A percentile compares a stretch with the other conserved stretches of the same genome.
phyloP scores from a whole-genome alignment of 306 rosid species.

The Cotoneaster glaucophyllus region DNA sequence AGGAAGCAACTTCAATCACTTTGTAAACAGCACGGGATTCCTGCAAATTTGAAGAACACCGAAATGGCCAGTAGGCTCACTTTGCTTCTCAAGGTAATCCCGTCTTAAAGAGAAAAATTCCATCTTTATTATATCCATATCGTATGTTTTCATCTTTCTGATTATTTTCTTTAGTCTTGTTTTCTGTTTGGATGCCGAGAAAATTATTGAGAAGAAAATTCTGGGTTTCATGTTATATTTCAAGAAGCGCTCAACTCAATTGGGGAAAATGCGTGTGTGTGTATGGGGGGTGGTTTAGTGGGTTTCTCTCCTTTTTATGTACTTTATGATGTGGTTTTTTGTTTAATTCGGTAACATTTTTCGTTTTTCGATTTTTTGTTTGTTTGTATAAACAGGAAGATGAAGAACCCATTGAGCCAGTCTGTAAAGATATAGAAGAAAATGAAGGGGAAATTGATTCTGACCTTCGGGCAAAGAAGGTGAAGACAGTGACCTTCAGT shows the following conservation, averaged over 20 bases:
- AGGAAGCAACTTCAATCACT: slow-evolving; percentile 39
- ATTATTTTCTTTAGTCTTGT: neutral
- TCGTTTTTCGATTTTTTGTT: neutral
- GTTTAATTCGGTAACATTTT: neutral
- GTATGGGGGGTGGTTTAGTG: neutral
- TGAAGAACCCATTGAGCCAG: neutral
- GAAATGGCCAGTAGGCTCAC: slow-evolving; percentile 40
- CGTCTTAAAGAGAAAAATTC: no score
- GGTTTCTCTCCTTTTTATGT: neutral
- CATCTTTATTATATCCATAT: no score
- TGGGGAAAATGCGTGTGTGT: neutral
- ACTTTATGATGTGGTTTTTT: neutral
- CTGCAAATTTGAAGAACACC: slow-evolving; percentile 35
- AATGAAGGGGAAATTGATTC: slow-evolving; percentile 5
- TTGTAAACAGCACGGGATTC: slow-evolving; percentile 42
- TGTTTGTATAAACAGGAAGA: slow-evolving; percentile 7
- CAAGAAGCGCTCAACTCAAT: neutral
- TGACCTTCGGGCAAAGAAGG: neutral
- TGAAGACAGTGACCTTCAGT: slow-evolving; percentile 27
- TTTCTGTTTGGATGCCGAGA: neutral
- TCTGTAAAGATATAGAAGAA: neutral
- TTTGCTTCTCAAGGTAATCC: slow-evolving; percentile 26
- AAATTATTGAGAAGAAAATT: neutral
- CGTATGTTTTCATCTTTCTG: neutral
- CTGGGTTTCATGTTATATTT: neutral